Conservation (phyloP, 805 yeast species). For the Metschnikowia kunwiensis region DNA sequence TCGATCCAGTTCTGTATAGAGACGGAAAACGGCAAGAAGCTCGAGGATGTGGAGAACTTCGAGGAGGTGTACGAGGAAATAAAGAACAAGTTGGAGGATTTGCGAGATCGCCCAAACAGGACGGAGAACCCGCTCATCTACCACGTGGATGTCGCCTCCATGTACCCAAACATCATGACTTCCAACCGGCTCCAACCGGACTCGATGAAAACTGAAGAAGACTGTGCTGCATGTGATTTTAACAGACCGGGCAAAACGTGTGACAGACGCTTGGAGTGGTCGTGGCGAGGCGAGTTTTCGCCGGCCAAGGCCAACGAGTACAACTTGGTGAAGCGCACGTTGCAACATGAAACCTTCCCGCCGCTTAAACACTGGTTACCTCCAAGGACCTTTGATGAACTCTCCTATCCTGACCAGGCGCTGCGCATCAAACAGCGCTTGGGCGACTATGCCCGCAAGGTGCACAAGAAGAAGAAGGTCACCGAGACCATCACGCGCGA, state of each 20-base stretch:
- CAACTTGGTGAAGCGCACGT: constrained; percentile 79
- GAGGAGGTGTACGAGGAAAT: constrained; percentile 70
- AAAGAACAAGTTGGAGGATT: constrained; percentile 48
- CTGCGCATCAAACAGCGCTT: constrained; percentile 69
- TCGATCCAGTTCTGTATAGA: constrained; percentile 81
- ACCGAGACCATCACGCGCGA: constrained; percentile 85
- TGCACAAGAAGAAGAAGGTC: constrained; percentile 74
- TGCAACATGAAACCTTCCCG: constrained; percentile 76
- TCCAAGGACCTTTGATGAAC: constrained; percentile 66
- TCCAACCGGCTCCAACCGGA: constrained; percentile 97
- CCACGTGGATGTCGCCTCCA: constrained; percentile 98
- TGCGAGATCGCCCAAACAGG: constrained; percentile 62
- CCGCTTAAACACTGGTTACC: constrained; percentile 55
- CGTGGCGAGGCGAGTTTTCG: constrained; percentile 96
- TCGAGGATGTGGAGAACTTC: constrained; percentile 78
- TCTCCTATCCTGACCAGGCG: constrained; percentile 76
- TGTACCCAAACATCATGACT: constrained; percentile 99
- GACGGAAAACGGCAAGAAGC: constrained; percentile 68
- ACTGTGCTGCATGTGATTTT: constrained; percentile 96
- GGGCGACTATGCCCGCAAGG: constrained; percentile 80
- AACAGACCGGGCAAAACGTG: constrained; percentile 93
- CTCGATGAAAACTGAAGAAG: constrained; percentile 91
- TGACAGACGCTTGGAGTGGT: constrained; percentile 90
- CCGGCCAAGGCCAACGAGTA: constrained; percentile 93
- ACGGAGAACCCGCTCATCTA: constrained; percentile 82